Evolutionary conservation across 139 green algal species (phyloP).

Genomic region (Chlamydomonas incerta): DNA sequence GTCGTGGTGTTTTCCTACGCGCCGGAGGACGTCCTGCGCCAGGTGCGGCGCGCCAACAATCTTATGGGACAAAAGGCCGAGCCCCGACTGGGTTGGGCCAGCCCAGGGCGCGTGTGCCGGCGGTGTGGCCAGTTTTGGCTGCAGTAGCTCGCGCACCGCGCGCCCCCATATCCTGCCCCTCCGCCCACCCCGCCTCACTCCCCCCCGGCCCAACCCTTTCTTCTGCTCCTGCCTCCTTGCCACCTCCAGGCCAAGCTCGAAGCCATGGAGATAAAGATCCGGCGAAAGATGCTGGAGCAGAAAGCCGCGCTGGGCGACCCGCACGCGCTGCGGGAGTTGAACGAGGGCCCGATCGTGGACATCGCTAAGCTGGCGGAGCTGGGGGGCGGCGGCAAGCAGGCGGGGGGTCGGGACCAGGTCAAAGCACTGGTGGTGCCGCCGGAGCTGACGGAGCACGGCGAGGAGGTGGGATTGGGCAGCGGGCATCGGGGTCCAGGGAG

Average conservation of each 20-base stretch:
- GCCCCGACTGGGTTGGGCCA: too few relatives aligned
- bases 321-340: constrained; percentile 4
- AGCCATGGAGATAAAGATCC: constrained; percentile 33
- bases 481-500: too few relatives aligned
- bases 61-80: too few relatives aligned
- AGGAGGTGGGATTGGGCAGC: too few relatives aligned
- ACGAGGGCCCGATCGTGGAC: not conserved
- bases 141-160: too few relatives aligned
- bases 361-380: not conserved
- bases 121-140: too few relatives aligned
- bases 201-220: not conserved
- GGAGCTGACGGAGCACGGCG: not conserved
- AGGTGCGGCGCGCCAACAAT: constrained; percentile 13
- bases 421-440: constrained; percentile 33
- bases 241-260: constrained; percentile 38
- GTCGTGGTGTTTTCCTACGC: constrained; percentile 11
- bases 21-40: constrained; percentile 14
- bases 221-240: too few relatives aligned
- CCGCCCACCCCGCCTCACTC: too few relatives aligned
- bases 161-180: too few relatives aligned
- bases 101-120: too few relatives aligned
- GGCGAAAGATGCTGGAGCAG: constrained; percentile 22
- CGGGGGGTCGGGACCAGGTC: constrained; percentile 6
- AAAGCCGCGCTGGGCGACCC: not conserved
- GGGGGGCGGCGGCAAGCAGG: not conserved